Base-by-base conservation (phyloP, 352 stramenopile species). In the Globisporangium canariense region DNA sequence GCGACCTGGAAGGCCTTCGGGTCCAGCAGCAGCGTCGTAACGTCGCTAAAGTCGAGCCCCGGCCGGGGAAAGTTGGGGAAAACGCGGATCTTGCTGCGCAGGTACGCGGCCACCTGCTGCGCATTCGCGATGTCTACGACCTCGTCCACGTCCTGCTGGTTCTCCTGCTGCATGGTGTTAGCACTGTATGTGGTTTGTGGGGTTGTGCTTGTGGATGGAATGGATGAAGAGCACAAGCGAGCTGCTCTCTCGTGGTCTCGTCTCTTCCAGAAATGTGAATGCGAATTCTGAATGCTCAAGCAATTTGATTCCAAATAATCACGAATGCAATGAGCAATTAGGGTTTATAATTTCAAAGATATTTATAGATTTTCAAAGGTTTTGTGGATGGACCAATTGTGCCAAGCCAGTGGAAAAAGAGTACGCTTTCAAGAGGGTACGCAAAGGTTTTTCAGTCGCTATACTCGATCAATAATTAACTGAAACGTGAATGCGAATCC, bases 21-120 rank as follows among this genome's bases (percentile, higher is more conserved):
- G 49, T 93, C 83, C 47, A 89, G 71, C 53, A 94, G 63, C 60
- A 93, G 72, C 54, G 83, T 81, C 30, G 86, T 88, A 32, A 93
- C 79, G 57, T 94, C 83, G 30, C 75, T 81, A 52, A 94, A 93
- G 58, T 86, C 66, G 10, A 83, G 62, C 2, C 82, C 79, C 0
- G 78, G 73, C 30, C 79, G 88, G 22, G 73, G 76, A 36, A 86
- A 86, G 70, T 91, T 77, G 25, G 66, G 74, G 47, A 89, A 91
- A 40, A 78, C 75, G 67, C 84, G 77, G 51, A 92, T 90, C 63
- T 88, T 84, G 41, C 72, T 68, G 66, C 81, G 83, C 52, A 93
- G 74, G 68, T 89, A 91, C 49, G 53, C 61, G 2, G 79, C 72
- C 1, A 94, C 70, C 41, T 81, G 73, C 61, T 89, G 67, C 30